Percentiles rank a stretch among this genome's conserved stretches.
Conservation (phyloP, 2,329 filamentous ascomycete genomes). For the Chaetothyriales sp. region DNA sequence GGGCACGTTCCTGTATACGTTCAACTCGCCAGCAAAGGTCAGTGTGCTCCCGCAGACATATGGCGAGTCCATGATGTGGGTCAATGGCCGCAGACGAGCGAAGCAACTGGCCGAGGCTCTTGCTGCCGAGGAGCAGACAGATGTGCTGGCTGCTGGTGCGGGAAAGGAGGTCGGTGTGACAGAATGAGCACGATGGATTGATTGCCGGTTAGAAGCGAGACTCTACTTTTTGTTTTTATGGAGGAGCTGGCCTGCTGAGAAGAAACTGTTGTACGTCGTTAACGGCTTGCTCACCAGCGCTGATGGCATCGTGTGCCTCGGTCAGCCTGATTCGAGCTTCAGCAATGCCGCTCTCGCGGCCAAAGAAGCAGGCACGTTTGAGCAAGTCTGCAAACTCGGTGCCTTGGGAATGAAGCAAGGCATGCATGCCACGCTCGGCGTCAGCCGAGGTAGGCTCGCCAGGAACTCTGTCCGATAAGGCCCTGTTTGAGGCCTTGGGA, state of each 20-base stretch:
- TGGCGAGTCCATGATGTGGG: conserved; percentile 51
- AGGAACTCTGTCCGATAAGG: conserved; percentile 20
- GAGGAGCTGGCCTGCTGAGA: not conserved
- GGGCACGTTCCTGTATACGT: conserved; percentile 65
- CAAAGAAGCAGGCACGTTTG: conserved; percentile 32
- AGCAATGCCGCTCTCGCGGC: conserved; percentile 26
- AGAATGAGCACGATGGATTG: conserved; percentile 3
- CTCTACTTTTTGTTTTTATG: not conserved
- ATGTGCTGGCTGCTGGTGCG: conserved; percentile 6
- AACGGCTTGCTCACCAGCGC: not conserved
- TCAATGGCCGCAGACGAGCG: conserved; percentile 46
- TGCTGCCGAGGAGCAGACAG: conserved; percentile 10
- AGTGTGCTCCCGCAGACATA: conserved; percentile 53
- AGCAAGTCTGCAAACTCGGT: conserved; percentile 30
- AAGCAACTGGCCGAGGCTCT: conserved; percentile 37
- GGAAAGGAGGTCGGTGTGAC: conserved; percentile 8
- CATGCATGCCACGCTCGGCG: conserved; percentile 2
- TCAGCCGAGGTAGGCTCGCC: conserved; percentile 28
- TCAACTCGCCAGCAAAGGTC: conserved; percentile 50
- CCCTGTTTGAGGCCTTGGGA: not conserved
- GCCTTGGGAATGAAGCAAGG: conserved; percentile 26
- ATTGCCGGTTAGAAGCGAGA: not conserved
- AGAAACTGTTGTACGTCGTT: not conserved
- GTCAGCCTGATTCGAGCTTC: conserved; percentile 24
- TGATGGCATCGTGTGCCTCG: not conserved